Evolutionary conservation across 345 rosid genomes (phyloP).

Genomic region (Orychophragmus violaceus): DNA sequence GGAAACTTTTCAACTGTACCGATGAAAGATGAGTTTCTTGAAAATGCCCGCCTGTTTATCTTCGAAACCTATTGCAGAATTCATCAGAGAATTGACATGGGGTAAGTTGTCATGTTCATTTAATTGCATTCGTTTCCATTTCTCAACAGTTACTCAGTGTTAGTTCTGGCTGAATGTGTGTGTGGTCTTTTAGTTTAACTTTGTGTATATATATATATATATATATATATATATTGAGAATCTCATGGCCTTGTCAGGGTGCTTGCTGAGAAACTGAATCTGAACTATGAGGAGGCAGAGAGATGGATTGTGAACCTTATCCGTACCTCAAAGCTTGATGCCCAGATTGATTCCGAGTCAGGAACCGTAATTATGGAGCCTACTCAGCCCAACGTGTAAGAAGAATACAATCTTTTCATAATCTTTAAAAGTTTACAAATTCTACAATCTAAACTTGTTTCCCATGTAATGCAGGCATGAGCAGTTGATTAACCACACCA

Average conservation of each 20-base stretch:
- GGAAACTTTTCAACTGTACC: slow-evolving; percentile 72
- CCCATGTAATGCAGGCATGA: slow-evolving; percentile 52
- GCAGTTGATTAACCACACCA: slow-evolving; percentile 89
- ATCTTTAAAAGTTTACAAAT: neutral
- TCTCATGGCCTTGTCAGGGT: slow-evolving; percentile 44
- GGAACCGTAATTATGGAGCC: slow-evolving; percentile 92
- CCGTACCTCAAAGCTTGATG: slow-evolving; percentile 87
- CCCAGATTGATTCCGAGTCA: slow-evolving; percentile 77
- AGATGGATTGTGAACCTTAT: slow-evolving; percentile 98
- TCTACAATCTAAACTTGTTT: neutral
- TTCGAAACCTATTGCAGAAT: slow-evolving; percentile 95
- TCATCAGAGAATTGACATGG: slow-evolving; percentile 93
- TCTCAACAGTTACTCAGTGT: neutral
- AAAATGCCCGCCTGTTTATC: slow-evolving; percentile 93
- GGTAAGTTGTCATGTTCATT: slow-evolving; percentile 35
- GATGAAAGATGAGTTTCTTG: slow-evolving; percentile 89
- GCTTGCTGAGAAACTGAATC: slow-evolving; percentile 85
- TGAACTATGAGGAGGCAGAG: slow-evolving; percentile 90
- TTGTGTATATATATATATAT: too few species aligned
- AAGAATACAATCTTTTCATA: neutral
- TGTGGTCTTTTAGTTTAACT: neutral
- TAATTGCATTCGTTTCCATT: neutral
- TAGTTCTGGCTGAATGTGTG: neutral
- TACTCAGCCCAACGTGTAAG: slow-evolving; percentile 77
- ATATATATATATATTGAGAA: neutral